Evolutionary conservation across 2,329 filamentous ascomycete genomes (phyloP).

Genomic region (Nigrospora oryzae): DNA sequence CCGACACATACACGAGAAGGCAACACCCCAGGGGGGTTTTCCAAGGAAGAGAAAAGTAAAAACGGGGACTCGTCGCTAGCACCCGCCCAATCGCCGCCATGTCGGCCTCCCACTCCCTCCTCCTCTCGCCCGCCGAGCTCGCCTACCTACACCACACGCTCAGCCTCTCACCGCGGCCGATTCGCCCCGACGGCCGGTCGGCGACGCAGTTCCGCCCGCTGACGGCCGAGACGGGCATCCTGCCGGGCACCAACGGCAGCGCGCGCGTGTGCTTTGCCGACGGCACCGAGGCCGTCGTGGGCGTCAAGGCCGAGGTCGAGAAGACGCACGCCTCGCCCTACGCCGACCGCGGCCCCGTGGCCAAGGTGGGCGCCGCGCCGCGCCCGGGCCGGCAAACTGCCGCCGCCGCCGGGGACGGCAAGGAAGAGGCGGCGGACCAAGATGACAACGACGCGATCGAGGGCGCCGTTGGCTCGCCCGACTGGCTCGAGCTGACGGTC

Average conservation of each 20-base stretch:
- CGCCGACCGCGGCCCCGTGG: slow-evolving; percentile 16
- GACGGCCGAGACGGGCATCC: slow-evolving; percentile 80
- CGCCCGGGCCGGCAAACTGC: slow-evolving; percentile 33
- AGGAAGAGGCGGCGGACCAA: slow-evolving; percentile 18
- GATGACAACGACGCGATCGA: slow-evolving; percentile 21
- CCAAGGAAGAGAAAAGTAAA: too few relatives aligned
- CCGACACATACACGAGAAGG: too few relatives aligned
- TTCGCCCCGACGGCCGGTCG: slow-evolving; percentile 79
- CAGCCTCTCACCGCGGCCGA: slow-evolving; percentile 61
- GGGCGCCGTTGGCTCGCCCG: slow-evolving; percentile 33
- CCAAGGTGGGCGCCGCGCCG: slow-evolving; percentile 18
- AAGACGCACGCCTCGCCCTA: slow-evolving; percentile 40
- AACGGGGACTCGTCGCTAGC: too few relatives aligned
- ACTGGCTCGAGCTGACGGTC: slow-evolving; percentile 86
- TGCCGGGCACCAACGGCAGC: slow-evolving; percentile 85
- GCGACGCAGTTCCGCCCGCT: slow-evolving; percentile 85
- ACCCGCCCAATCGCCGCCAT: slow-evolving; percentile 28
- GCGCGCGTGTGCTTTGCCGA: slow-evolving; percentile 91
- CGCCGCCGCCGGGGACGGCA: slow-evolving; percentile 29
- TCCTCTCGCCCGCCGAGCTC: slow-evolving; percentile 91
- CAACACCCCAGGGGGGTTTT: too few relatives aligned
- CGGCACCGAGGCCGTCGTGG: slow-evolving; percentile 91
- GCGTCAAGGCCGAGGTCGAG: slow-evolving; percentile 91
- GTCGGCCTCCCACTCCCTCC: slow-evolving; percentile 58
- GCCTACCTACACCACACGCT: slow-evolving; percentile 90